Percentiles rank a stretch among this genome's conserved stretches.
phyloP scores from a whole-genome alignment of 192 early-diverging fungal species.

The Coemansia sp. region DNA sequence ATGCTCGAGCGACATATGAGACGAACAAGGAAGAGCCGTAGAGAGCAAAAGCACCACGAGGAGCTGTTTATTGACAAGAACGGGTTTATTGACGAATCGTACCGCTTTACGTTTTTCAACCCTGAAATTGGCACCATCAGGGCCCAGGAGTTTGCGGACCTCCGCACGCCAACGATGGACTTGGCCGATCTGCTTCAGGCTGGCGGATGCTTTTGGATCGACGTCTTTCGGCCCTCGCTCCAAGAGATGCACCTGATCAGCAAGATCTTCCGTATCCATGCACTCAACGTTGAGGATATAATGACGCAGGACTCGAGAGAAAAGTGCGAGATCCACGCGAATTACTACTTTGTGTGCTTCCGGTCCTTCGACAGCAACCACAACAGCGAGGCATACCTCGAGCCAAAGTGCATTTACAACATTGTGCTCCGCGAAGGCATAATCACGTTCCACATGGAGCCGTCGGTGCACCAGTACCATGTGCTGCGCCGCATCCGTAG shows the following conservation, averaged over 20 bases:
- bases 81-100: conserved; percentile 58
- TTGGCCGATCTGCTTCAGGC: conserved; percentile 39
- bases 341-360: conserved; percentile 94
- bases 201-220: conserved; percentile 75
- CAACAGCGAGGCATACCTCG: conserved; percentile 63
- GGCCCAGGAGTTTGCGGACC: conserved; percentile 59
- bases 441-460: conserved; percentile 83
- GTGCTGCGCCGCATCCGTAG: conserved; percentile 86
- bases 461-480: conserved; percentile 78
- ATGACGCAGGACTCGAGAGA: conserved; percentile 89
- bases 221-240: conserved; percentile 66
- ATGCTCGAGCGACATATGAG: not conserved
- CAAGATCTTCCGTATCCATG: conserved; percentile 75
- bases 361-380: conserved; percentile 73
- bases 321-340: conserved; percentile 74
- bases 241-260: conserved; percentile 67
- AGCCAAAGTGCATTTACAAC: conserved; percentile 69
- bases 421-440: conserved; percentile 71
- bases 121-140: conserved; percentile 66
- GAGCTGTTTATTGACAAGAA: conserved; percentile 56
- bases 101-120: conserved; percentile 72
- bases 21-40: conserved; percentile 10
- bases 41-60: conserved; percentile 36
- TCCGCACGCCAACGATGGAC: conserved; percentile 53
- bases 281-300: conserved; percentile 91